These are phyloP conservation scores for Plenodomus lindquistii DNA, from an alignment of 2,329 filamentous ascomycete genomes.

Conservation along the genomic window DNA sequence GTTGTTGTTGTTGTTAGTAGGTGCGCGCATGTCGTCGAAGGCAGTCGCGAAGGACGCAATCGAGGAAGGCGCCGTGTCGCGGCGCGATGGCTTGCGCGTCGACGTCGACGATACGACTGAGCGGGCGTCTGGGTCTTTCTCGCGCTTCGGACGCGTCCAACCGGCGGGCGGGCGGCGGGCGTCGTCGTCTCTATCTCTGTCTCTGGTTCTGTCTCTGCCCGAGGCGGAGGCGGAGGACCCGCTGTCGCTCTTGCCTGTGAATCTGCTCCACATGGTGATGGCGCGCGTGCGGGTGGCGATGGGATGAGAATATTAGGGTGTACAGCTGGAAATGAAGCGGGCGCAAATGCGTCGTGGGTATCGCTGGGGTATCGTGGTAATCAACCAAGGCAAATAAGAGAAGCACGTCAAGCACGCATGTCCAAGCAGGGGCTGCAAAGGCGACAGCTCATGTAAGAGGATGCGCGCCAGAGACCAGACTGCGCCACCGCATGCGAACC, in stretches of 20 bases:
- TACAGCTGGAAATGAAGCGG: slow-evolving; percentile 17
- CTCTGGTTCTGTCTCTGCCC: slow-evolving; percentile 26
- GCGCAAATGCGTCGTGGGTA: slow-evolving; percentile 23
- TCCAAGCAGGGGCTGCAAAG: slow-evolving; percentile 18
- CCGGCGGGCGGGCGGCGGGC: slow-evolving; percentile 29
- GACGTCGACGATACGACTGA: slow-evolving; percentile 43
- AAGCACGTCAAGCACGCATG: slow-evolving; percentile 16
- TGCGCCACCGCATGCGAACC: not conserved
- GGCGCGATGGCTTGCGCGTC: slow-evolving; percentile 36
- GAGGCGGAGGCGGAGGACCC: slow-evolving; percentile 28
- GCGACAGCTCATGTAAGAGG: slow-evolving; percentile 11
- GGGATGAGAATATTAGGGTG: slow-evolving; percentile 20
- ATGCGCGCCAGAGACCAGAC: slow-evolving; percentile 17
- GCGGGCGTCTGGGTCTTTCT: slow-evolving; percentile 31
- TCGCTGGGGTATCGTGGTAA: slow-evolving; percentile 26
- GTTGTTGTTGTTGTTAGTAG: slow-evolving; percentile 1
- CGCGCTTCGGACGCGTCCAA: slow-evolving; percentile 38
- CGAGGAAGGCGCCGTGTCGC: slow-evolving; percentile 37
- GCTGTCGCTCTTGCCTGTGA: slow-evolving; percentile 44
- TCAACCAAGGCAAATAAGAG: slow-evolving; percentile 24
- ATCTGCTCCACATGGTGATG: slow-evolving; percentile 43
- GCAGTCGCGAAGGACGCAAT: slow-evolving; percentile 48
- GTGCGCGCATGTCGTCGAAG: slow-evolving; percentile 34
- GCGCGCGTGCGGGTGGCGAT: slow-evolving; percentile 9
- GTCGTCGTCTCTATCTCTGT: slow-evolving; percentile 32